These are phyloP conservation scores for Eremochloa ophiuroides DNA, from an alignment of 176 grass and related monocot species.

Conservation along the genomic window DNA sequence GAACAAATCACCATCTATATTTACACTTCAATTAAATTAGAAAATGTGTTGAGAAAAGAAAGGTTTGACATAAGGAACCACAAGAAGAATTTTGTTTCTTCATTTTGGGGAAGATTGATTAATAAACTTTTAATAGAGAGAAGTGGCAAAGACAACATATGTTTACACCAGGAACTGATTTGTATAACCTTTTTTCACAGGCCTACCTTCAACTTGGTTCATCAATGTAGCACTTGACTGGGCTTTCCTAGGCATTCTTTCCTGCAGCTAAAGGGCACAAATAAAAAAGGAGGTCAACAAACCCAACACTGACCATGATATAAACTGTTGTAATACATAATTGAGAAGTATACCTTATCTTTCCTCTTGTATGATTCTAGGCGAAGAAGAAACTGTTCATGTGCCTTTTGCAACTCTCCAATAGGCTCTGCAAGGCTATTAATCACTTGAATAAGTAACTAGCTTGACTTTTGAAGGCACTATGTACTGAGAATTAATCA, in stretches of 20 bases:
- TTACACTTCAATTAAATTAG: not conserved
- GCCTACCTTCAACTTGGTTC: constrained; percentile 32
- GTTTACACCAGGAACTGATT: not conserved
- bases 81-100: not conserved
- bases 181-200: not conserved
- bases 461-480: not conserved
- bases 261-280: constrained; percentile 38
- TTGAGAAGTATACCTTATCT: constrained; percentile 48
- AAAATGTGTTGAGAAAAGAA: not conserved
- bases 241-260: constrained; percentile 36
- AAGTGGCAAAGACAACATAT: not conserved
- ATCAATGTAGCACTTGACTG: constrained; percentile 16
- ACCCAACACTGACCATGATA: not conserved
- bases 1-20: not conserved
- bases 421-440: constrained; percentile 85
- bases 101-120: not conserved
- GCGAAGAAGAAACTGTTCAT: constrained; percentile 64
- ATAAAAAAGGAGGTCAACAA: constrained; percentile 16
- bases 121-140: not conserved
- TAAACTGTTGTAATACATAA: not conserved
- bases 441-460: constrained; percentile 11
- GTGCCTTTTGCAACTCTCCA: constrained; percentile 72
- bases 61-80: not conserved
- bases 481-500: not conserved
- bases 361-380: constrained; percentile 59